Evolutionary conservation across 1,284 basidiomycete species (phyloP).

Genomic region (Boletellus deceptivus): DNA sequence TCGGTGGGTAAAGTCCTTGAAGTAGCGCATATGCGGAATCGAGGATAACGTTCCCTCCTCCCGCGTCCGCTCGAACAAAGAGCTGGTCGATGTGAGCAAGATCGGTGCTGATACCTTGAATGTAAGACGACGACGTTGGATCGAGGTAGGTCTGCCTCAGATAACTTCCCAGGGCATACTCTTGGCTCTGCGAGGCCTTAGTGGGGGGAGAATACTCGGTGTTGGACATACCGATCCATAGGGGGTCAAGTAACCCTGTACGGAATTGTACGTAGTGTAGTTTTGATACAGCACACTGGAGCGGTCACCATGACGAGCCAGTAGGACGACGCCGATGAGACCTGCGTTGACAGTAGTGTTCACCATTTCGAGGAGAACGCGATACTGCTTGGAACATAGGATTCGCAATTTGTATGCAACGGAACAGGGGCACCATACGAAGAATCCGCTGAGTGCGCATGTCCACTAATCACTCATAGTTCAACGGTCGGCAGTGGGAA

Average conservation of each 20-base stretch:
- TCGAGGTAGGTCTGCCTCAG: conserved; percentile 40
- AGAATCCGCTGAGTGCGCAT: no score
- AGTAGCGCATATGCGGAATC: conserved; percentile 37
- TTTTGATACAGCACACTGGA: conserved; percentile 35
- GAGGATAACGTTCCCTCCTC: conserved; percentile 45
- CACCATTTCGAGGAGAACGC: conserved; percentile 21
- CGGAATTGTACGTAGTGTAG: conserved; percentile 38
- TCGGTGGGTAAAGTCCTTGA: conserved; percentile 48
- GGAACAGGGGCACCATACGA: no score
- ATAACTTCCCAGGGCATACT: conserved; percentile 41
- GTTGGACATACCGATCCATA: conserved; percentile 38
- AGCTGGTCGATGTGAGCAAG: conserved; percentile 32
- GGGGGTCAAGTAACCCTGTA: conserved; percentile 44
- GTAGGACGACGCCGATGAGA: conserved; percentile 35
- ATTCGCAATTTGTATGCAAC: no score
- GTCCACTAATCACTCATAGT: no score
- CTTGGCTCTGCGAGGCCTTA: conserved; percentile 4
- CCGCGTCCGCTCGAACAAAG: conserved; percentile 39
- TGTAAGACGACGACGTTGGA: conserved; percentile 27
- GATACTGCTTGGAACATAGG: no score
- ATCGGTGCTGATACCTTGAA: conserved; percentile 37
- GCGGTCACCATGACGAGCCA: conserved; percentile 49
- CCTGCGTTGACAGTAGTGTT: conserved; percentile 22
- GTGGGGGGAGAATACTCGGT: neutral
- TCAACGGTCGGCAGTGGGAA: no score